A percentile compares a stretch with the other conserved stretches of the same genome.
phyloP scores from a whole-genome alignment of 2,329 filamentous ascomycete species.

The Podosphaera xanthii region DNA sequence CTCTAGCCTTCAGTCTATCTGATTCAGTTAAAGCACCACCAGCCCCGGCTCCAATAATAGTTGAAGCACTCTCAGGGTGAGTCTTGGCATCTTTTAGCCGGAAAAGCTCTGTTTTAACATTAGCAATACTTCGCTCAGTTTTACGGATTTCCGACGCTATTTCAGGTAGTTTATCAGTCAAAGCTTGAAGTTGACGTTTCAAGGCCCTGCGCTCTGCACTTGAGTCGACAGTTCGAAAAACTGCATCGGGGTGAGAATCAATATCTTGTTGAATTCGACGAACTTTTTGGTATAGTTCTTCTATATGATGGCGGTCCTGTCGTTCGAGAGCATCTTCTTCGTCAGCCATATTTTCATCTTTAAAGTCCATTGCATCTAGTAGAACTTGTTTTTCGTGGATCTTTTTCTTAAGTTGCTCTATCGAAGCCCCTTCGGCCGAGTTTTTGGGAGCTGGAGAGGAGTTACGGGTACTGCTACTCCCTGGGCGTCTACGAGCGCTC shows the following conservation, averaged over 20 bases:
- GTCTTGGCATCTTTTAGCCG: conserved; percentile 82
- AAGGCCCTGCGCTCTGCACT: conserved; percentile 71
- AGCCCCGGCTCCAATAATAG: conserved; percentile 78
- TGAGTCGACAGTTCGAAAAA: conserved; percentile 48
- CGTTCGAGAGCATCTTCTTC: conserved; percentile 84
- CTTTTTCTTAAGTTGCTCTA: conserved; percentile 80
- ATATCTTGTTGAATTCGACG: conserved; percentile 86
- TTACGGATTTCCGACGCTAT: conserved; percentile 79
- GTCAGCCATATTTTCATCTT: conserved; percentile 71
- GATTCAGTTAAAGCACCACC: conserved; percentile 79
- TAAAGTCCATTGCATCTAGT: conserved; percentile 88
- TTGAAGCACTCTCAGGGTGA: conserved; percentile 55
- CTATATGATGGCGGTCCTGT: conserved; percentile 72
- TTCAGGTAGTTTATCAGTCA: conserved; percentile 77
- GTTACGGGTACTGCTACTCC: conserved; percentile 53
- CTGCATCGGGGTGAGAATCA: conserved; percentile 65
- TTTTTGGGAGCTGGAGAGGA: conserved; percentile 45
- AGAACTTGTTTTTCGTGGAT: conserved; percentile 87
- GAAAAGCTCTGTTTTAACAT: conserved; percentile 80
- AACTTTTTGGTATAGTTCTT: conserved; percentile 83
- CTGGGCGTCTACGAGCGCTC: conserved; percentile 68
- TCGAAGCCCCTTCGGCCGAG: conserved; percentile 57
- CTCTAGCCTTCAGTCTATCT: conserved; percentile 80
- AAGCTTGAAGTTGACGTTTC: conserved; percentile 68
- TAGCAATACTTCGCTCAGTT: conserved; percentile 79